These are phyloP conservation scores for Ampelocalamus luodianensis DNA, from an alignment of 176 grass and related monocot genomes.

Conservation along the genomic window DNA sequence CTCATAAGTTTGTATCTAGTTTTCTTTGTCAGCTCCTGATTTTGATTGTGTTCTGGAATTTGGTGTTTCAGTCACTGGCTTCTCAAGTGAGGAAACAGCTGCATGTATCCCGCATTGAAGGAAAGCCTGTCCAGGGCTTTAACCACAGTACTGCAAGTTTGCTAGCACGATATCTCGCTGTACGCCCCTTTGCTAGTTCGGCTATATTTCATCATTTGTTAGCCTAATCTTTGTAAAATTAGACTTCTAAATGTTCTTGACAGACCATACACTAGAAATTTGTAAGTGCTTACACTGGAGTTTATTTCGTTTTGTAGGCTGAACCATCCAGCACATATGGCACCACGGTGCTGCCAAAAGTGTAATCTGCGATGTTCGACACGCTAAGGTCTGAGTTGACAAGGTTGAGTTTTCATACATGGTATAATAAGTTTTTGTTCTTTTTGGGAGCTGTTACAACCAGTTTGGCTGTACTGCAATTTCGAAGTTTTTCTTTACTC, in stretches of 20 bases:
- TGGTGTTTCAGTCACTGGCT: constrained; percentile 75
- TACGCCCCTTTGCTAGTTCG: constrained; percentile 17
- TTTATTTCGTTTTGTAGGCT: constrained; percentile 53
- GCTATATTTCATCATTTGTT: constrained; percentile 1
- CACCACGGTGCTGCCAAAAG: constrained; percentile 58
- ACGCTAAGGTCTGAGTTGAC: constrained; percentile 10
- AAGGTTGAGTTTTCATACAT: constrained; percentile 1
- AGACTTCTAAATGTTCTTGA: neutral
- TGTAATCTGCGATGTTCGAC: constrained; percentile 34
- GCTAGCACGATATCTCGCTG: constrained; percentile 24
- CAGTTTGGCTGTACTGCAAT: constrained; percentile 33
- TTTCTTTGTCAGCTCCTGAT: neutral
- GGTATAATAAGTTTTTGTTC: neutral
- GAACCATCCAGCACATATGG: constrained; percentile 45
- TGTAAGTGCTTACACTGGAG: neutral
- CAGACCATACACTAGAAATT: neutral
- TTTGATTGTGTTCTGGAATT: constrained; percentile 22
- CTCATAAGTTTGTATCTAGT: constrained; percentile 12
- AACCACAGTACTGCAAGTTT: constrained; percentile 44
- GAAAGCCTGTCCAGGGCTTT: constrained; percentile 44
- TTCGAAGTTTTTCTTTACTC: constrained; percentile 28
- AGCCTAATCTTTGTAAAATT: neutral
- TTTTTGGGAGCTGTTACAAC: constrained; percentile 10
- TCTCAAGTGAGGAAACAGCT: constrained; percentile 74
- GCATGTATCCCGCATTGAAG: constrained; percentile 29